phyloP scores from a whole-genome alignment of 331 rosid species.

The Cydonia oblonga region DNA sequence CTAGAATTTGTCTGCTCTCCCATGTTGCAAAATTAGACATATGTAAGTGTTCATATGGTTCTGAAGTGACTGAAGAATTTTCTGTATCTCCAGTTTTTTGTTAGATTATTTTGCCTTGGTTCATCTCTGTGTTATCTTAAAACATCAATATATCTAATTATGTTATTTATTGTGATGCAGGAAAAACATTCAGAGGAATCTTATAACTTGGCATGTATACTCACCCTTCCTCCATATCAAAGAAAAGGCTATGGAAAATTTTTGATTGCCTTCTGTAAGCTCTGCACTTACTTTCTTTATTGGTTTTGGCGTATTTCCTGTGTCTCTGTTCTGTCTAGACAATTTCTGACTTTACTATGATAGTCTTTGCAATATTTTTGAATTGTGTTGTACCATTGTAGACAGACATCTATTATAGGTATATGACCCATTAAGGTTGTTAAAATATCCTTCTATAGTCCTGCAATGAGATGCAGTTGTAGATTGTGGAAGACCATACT shows the following conservation, averaged over 20 bases:
- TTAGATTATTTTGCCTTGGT: background rate
- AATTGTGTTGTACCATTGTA: background rate
- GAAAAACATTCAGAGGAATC: conserved; percentile 99
- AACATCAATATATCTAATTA: background rate
- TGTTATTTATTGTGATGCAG: conserved; percentile 30
- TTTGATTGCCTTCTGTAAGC: conserved; percentile 93
- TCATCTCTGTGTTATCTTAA: background rate
- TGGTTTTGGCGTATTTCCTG: background rate
- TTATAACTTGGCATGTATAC: conserved; percentile 93
- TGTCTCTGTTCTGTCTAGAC: background rate
- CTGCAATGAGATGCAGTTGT: background rate
- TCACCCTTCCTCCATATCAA: conserved; percentile 98
- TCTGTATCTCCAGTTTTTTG: conserved; percentile 1
- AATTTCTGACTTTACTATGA: background rate
- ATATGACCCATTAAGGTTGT: background rate
- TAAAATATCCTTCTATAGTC: background rate
- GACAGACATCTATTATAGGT: background rate
- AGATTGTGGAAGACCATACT: background rate
- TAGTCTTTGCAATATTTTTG: background rate
- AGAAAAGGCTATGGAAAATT: conserved; percentile 99
- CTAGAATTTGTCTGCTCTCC: background rate
- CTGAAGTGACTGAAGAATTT: background rate
- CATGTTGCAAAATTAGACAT: background rate
- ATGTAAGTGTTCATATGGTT: background rate
- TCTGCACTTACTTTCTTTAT: background rate